A percentile compares a stretch with the other conserved stretches of the same genome.
phyloP scores from a whole-genome alignment of 768 basidiomycete genomes.

The Lentinus brumalis region DNA sequence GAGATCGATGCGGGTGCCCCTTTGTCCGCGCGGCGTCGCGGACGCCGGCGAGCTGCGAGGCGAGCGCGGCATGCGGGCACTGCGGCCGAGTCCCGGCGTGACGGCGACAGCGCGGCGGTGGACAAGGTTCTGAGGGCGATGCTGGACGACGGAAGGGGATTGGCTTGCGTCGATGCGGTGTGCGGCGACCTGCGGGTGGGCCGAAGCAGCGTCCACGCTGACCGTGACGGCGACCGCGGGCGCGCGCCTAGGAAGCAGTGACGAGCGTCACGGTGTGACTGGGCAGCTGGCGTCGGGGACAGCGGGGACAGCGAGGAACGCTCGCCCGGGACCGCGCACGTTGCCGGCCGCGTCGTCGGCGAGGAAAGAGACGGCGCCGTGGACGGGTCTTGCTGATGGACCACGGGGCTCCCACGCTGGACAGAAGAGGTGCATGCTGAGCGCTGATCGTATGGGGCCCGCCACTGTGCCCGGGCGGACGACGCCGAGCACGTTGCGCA shows the following conservation, averaged over 20 bases:
- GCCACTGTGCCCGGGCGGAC: conserved; percentile 16
- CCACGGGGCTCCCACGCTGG: conserved; percentile 20
- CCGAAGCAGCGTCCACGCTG: conserved; percentile 8
- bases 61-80: conserved; percentile 4
- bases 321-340: conserved; percentile 53
- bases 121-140: conserved; percentile 22
- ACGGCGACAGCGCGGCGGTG: conserved; percentile 4
- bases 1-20: conserved; percentile 2
- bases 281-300: neutral
- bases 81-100: conserved; percentile 9
- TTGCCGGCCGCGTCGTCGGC: conserved; percentile 70
- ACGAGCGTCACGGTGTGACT: conserved; percentile 6
- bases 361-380: conserved; percentile 64
- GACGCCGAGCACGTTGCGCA: conserved; percentile 10
- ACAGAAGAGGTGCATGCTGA: conserved; percentile 17
- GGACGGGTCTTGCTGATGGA: conserved; percentile 18
- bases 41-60: neutral
- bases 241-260: conserved; percentile 12
- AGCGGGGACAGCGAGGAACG: conserved; percentile 74
- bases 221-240: conserved; percentile 7
- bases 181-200: conserved; percentile 17
- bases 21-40: conserved; percentile 3
- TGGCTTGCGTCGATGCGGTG: neutral
- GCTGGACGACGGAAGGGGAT: conserved; percentile 1
- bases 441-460: conserved; percentile 7